Percentiles rank a stretch among this genome's conserved stretches.
These are phyloP conservation scores for Stephania yunnanensis DNA, from an alignment of 164 flowering plant species.

Conservation along the genomic window DNA sequence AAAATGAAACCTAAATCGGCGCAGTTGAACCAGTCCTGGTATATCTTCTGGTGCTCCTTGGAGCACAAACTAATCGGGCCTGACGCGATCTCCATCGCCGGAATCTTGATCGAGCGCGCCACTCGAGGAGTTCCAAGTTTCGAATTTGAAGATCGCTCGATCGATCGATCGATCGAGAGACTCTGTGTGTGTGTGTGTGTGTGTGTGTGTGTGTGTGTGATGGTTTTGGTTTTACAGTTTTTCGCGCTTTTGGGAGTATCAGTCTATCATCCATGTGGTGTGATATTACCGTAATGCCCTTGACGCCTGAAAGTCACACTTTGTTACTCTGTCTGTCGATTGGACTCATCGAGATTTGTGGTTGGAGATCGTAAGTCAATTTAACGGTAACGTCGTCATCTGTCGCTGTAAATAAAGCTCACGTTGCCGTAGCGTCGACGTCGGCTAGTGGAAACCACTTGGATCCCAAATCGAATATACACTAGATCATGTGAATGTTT, in stretches of 20 bases:
- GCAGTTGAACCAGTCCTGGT: conserved; percentile 70
- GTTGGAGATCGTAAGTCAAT: too few species aligned
- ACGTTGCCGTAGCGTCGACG: not conserved
- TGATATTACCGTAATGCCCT: not conserved
- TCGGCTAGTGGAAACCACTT: not conserved
- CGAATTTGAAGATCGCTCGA: not conserved
- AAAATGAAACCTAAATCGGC: conserved; percentile 71
- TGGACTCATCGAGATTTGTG: too few species aligned
- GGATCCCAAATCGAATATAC: too few species aligned
- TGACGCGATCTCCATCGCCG: conserved; percentile 62
- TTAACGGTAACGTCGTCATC: too few species aligned
- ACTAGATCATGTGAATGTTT: too few species aligned
- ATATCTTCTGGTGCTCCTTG: conserved; percentile 72
- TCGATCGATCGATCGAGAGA: not conserved
- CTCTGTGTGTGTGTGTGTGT: not conserved
- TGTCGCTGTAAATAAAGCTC: too few species aligned
- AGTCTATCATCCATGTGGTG: not conserved
- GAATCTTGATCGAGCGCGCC: not conserved
- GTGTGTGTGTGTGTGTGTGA: not conserved
- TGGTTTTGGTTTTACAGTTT: not conserved
- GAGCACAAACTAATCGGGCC: conserved; percentile 60
- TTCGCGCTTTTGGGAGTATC: not conserved
- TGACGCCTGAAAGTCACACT: too few species aligned
- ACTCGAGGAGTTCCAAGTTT: not conserved
- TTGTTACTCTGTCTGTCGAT: too few species aligned